Base-by-base conservation (phyloP, 208 protist genomes). In the Acanthamoeba castellanii region DNA sequence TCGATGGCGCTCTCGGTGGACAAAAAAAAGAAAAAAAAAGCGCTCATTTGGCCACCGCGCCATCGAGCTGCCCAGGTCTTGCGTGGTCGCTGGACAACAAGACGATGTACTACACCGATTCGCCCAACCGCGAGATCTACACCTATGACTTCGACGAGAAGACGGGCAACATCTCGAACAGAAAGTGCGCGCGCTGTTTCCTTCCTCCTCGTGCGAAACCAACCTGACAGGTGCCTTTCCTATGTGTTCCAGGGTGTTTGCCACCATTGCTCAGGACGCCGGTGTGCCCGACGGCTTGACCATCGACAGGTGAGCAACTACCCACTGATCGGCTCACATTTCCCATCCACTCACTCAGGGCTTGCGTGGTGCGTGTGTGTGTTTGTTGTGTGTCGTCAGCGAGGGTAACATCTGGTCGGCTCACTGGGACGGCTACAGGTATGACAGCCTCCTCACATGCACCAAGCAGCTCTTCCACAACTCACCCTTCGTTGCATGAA, bases 381-480 rank as follows among this genome's bases (percentile, higher is more conserved):
- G 13, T 72, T 1, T 13, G 6, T 55, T 0, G 13, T 59, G 13
- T 72, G 27, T 13, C n/a, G 13, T 50, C 37, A 88, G 81, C 32
- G 81, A 88, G 50, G 81, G 81, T 25, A 88, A 88, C 81, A 88
- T 88, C 25, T 88, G 81, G 81, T 88, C 81, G 27, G 81, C 81
- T 13, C 81, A 88, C 81, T 88, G 81, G 81, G 50, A 88, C 22
- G 81, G 81, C 50, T 64, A 45, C 50, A 57, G 81, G 81, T 88
- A 78, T 9, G 6, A 7, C 34, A 47, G 59, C 59, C 6, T 30
- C 3, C 4, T n/a, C 14, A 16, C 0, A 20, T 16, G 42, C 30
- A 20, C 4, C 68, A 20, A 30, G 34, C 27, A 42, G 27, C 68
- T n/a, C 59, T 22, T 66, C 30, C 68, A 27, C 13, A 37, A 16